Base-by-base conservation (phyloP, 371 early-diverging fungal genomes). In the Mucor circinelloides region DNA sequence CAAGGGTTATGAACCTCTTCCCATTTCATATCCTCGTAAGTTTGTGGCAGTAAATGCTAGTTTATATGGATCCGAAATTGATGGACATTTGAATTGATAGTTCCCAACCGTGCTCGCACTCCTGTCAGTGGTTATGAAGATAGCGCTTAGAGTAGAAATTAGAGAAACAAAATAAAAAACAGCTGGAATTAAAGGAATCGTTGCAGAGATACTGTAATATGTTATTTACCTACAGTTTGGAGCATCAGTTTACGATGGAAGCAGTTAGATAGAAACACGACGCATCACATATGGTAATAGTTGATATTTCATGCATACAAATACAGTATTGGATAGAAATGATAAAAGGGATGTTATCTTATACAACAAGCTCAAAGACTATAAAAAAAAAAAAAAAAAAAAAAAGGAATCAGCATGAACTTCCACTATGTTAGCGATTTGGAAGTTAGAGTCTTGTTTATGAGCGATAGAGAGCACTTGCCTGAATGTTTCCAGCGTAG, bases 111-210 rank as follows among this genome's bases (percentile, higher is more conserved):
- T 58, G 65, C 83, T 52, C 83, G 83, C 70, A 76, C 63, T 58
- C 78, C 83, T 30, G 75, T 79, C 54, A 56, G 79, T 67, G 83
- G 83, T 58, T 82, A 82, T 60, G 83, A 82, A 70, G 83, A 82
- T 64, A 60, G 44, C n/a, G 66, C 70, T 34, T 44, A 66, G 54
- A 67, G 40, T 17, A 59, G 40, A 48, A 27, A 46, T 28, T 56
- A 23, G 27, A 38, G 31, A 67, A 63, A 67, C 6, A 21, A 13
- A 31, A 50, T 31, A 34, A 40, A 46, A 32, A 30, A 17, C 31
- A 32, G n/a, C n/a, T 52, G 28, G 28, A 27, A 27, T 52, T 6
- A 15, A 52, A 4, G 13, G 12, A 52, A 23, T 27, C 3, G 25
- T 52, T 10, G 10, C 27, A 28, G 17, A 52, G n/a, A 19, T 31